These are phyloP conservation scores for Penicillium sp. DNA, from an alignment of 2,329 filamentous ascomycete species.

Conservation along the genomic window DNA sequence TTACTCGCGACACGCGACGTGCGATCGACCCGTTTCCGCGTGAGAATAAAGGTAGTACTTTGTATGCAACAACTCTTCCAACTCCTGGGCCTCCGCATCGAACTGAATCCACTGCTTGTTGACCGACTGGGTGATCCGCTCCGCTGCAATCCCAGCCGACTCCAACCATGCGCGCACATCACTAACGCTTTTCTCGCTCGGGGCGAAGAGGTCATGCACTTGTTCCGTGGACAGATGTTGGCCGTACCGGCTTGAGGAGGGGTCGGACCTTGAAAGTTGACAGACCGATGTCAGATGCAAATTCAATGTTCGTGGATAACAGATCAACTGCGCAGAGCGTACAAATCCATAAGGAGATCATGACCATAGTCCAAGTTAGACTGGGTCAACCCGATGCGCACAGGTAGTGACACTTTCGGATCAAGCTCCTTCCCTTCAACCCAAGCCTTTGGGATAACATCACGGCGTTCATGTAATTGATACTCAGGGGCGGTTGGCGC, in stretches of 20 bases:
- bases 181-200: conserved; percentile 28
- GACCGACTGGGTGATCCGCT: conserved; percentile 28
- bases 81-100: conserved; percentile 35
- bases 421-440: conserved; percentile 24
- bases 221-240: conserved; percentile 33
- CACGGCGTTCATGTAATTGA: conserved; percentile 34
- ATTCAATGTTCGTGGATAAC: not conserved
- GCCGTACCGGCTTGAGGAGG: conserved; percentile 36
- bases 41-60: conserved; percentile 41
- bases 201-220: conserved; percentile 37
- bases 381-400: conserved; percentile 29
- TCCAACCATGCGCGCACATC: conserved; percentile 31
- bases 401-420: conserved; percentile 22
- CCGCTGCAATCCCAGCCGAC: conserved; percentile 23
- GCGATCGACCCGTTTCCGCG: conserved; percentile 28
- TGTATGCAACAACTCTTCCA: conserved; percentile 39
- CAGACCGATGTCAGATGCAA: not conserved
- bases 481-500: conserved; percentile 23
- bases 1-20: conserved; percentile 43
- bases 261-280: conserved; percentile 36
- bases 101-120: conserved; percentile 44
- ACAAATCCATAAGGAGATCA: conserved; percentile 35
- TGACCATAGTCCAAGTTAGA: conserved; percentile 29
- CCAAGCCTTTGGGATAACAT: conserved; percentile 28
- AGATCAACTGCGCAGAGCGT: not conserved